phyloP scores from a whole-genome alignment of 164 flowering plant genomes.

The Kingdonia uniflora region DNA sequence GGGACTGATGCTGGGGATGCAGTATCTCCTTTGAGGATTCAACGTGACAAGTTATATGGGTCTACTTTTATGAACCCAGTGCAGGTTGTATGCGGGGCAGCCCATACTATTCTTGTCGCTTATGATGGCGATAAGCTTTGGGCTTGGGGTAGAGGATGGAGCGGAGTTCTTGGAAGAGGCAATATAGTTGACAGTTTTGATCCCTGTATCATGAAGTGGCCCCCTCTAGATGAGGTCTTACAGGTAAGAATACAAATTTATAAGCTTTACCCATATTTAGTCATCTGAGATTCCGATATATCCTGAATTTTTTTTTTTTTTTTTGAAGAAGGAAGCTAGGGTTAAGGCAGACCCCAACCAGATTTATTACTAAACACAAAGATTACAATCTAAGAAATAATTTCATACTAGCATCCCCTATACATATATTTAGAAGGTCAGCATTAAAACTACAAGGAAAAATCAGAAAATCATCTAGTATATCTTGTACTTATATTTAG shows the following conservation, averaged over 20 bases:
- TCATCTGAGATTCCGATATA: no score
- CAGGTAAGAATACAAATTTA: constrained; percentile 11
- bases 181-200: constrained; percentile 33
- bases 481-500: no score
- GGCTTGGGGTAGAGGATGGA: constrained; percentile 89
- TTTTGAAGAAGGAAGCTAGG: no score
- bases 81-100: constrained; percentile 88
- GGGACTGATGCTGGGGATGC: constrained; percentile 78
- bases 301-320: no score
- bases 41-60: constrained; percentile 19
- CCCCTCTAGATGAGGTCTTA: constrained; percentile 42
- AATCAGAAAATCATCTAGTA: no score
- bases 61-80: constrained; percentile 46
- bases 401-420: no score
- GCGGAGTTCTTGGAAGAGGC: constrained; percentile 78
- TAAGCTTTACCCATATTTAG: no score
- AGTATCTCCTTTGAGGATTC: constrained; percentile 32
- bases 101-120: constrained; percentile 68
- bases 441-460: no score
- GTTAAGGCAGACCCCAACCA: no score
- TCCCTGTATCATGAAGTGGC: constrained; percentile 65
- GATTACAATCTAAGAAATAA: no score
- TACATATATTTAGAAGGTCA: no score
- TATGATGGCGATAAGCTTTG: constrained; percentile 58
- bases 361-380: no score